Conservation (phyloP, 192 early-diverging fungal species). For the Glomus cerebriforme region DNA sequence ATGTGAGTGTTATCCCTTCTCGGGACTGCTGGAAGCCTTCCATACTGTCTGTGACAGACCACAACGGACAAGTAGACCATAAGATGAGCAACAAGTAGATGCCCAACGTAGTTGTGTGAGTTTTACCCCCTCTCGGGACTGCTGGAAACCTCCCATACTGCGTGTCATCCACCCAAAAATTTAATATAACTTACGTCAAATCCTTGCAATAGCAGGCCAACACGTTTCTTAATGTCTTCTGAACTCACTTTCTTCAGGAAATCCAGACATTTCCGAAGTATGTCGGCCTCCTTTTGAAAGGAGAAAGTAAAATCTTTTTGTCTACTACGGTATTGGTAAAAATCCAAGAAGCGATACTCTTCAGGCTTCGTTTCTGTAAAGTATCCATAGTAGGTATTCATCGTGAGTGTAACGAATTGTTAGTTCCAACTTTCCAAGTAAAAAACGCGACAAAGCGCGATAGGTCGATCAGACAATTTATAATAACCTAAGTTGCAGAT, state of each 20-base stretch:
- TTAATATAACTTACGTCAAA: constrained; percentile 16
- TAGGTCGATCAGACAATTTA: too few relatives aligned
- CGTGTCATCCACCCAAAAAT: background rate
- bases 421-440: too few relatives aligned
- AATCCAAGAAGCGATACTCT: constrained; percentile 27
- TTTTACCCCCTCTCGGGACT: constrained; percentile 29
- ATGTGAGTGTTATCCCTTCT: constrained; percentile 32
- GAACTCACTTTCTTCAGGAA: background rate
- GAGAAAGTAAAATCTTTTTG: constrained; percentile 12
- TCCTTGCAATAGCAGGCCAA: background rate
- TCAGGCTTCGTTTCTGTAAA: constrained; percentile 29
- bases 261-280: constrained; percentile 20
- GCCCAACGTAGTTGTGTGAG: constrained; percentile 28
- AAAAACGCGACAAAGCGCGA: too few relatives aligned
- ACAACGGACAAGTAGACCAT: constrained; percentile 26
- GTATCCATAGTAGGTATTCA: background rate
- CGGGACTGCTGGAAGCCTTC: constrained; percentile 24
- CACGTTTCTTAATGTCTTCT: constrained; percentile 11
- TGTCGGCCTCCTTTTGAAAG: constrained; percentile 4
- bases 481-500: too few relatives aligned
- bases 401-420: too few relatives aligned
- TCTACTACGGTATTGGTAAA: constrained; percentile 20
- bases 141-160: constrained; percentile 26
- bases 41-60: constrained; percentile 26
- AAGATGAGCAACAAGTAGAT: constrained; percentile 23